Base-by-base conservation (phyloP, 805 yeast species). In the Debaryomyces tyrocola region DNA sequence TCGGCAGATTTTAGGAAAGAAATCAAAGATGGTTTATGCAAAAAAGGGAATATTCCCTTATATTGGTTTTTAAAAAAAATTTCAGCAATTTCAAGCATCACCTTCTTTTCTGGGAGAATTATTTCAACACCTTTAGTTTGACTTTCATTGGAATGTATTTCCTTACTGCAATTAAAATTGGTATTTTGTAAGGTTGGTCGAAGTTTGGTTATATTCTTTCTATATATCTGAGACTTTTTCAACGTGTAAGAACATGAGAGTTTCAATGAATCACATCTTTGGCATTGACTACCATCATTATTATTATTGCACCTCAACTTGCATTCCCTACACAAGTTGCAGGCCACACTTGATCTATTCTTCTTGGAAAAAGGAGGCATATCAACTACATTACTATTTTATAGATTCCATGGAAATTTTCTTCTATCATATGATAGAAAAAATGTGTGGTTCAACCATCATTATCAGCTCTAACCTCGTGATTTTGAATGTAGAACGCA, bases 41-140 rank as follows among this genome's bases (percentile, higher is more conserved):
- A 43, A 37, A 58, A 50, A 3, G 63, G 62, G 41, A 61, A 60
- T 21, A 61, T 61, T 4, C 63, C 59, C 20, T 57, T 54, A 48
- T 60, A 59, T 41, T 61, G 66, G 43, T 57, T 61, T 31, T 55
- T 59, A 40, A 61, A 61, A 43, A 51, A 60, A 6, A 61, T 54
- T 27, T 59, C 60, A 2, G 52, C 49, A 1, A 56, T 55, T 42
- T 61, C 63, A 9, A 55, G 33, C 6, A 61, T 41, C 6, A 45
- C 15, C 15, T 43, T 28, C 40, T 55, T 59, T 10, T 46, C 45
- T 2, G 66, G 66, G 6, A 60, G 47, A n/a, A 56, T 39, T 1
- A 52, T 46, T 8, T 2, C 27, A 6, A 24, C 27, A 14, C 7
- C 42, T 15, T 10, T 8, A 15, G n/a, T n/a, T n/a, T n/a, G n/a